Conservation (phyloP, 768 basidiomycete genomes). For the Termitomyces sp. region DNA sequence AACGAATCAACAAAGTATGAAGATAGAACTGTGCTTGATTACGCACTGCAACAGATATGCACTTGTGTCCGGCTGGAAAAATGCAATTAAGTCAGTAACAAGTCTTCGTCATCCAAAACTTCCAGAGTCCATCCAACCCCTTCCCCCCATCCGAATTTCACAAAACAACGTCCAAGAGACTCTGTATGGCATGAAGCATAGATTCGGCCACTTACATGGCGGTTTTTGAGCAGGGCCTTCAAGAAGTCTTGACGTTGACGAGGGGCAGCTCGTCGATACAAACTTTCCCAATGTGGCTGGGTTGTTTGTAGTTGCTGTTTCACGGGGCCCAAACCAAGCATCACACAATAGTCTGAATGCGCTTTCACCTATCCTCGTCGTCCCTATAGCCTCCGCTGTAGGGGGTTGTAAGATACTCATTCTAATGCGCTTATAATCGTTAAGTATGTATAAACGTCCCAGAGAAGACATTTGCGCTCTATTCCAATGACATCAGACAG, state of each 20-base stretch:
- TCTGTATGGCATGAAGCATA: conserved; percentile 13
- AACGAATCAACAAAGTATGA: background rate
- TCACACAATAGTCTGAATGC: background rate
- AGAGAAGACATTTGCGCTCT: too few species aligned
- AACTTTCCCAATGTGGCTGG: conserved; percentile 16
- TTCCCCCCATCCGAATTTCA: conserved; percentile 23
- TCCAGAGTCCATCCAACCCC: conserved; percentile 33
- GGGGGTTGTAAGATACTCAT: too few species aligned
- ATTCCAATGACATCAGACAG: too few species aligned
- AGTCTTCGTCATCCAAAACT: conserved; percentile 33
- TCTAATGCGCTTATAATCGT: too few species aligned
- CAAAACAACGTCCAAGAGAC: conserved; percentile 19
- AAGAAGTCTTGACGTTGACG: conserved; percentile 38
- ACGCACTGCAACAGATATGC: conserved; percentile 40
- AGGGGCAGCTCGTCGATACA: conserved; percentile 14
- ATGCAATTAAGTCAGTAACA: conserved; percentile 20
- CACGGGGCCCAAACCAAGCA: background rate
- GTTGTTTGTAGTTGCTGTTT: conserved; percentile 12
- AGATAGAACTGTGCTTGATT: background rate
- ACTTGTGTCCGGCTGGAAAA: conserved; percentile 35
- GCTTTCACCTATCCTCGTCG: too few species aligned
- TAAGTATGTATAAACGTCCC: too few species aligned
- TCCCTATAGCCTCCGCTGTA: too few species aligned
- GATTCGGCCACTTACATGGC: conserved; percentile 33
- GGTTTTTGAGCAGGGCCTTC: conserved; percentile 35